Conservation (phyloP, 2,329 filamentous ascomycete genomes). For the Dothideomycetes sp. region DNA sequence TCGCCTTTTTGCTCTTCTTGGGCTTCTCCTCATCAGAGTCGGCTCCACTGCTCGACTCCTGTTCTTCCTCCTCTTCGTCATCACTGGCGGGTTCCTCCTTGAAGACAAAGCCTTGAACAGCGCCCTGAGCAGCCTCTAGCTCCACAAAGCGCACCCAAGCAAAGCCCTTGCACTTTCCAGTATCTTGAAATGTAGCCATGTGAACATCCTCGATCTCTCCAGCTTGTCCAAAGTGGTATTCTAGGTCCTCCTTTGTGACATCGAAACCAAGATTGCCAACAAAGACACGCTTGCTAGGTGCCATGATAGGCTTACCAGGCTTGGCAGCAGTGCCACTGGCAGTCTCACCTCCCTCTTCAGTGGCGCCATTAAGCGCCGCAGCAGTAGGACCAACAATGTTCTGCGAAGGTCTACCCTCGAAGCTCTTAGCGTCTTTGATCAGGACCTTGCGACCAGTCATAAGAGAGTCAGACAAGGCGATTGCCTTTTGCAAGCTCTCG, state of each 20-base stretch:
- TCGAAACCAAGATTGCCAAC: constrained; percentile 51
- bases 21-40: constrained; percentile 21
- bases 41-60: constrained; percentile 31
- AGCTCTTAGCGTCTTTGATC: constrained; percentile 87
- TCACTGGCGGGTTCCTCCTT: constrained; percentile 45
- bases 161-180: constrained; percentile 95
- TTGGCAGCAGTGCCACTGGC: constrained; percentile 22
- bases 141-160: constrained; percentile 90
- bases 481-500: constrained; percentile 61
- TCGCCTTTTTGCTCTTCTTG: constrained; percentile 19
- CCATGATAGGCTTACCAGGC: constrained; percentile 44
- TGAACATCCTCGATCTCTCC: constrained; percentile 74
- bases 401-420: constrained; percentile 77
- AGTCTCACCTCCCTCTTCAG: no score
- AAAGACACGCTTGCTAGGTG: constrained; percentile 72
- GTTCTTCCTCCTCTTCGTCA: constrained; percentile 37
- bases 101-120: constrained; percentile 70
- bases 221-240: constrained; percentile 73
- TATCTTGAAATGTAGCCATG: constrained; percentile 90
- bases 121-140: constrained; percentile 59
- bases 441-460: constrained; percentile 67
- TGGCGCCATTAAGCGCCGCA: constrained; percentile 20
- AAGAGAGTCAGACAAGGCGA: constrained; percentile 76
- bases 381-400: constrained; percentile 22
- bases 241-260: constrained; percentile 61